A percentile compares a stretch with the other conserved stretches of the same genome.
Conservation (phyloP, 805 yeast genomes). For the Starmerella stellata region DNA sequence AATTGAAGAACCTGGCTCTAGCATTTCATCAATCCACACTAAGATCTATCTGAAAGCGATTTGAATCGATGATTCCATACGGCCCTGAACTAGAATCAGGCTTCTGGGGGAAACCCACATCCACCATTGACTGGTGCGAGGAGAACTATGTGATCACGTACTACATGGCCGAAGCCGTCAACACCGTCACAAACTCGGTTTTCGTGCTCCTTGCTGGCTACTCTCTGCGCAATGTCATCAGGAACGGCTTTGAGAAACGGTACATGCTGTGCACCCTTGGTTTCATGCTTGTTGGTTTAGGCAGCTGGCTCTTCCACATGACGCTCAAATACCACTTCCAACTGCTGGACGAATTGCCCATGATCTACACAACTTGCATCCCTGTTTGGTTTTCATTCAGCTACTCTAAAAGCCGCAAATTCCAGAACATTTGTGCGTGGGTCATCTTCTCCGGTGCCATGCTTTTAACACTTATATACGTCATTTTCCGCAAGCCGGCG, state of each 20-base stretch:
- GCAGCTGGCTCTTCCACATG: conserved; percentile 94
- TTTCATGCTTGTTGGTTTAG: conserved; percentile 76
- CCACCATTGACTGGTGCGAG: conserved; percentile 99
- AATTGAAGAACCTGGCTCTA: not conserved
- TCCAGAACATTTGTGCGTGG: conserved; percentile 30
- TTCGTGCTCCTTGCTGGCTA: conserved; percentile 39
- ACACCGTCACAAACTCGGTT: conserved; percentile 58
- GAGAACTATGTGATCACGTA: conserved; percentile 79
- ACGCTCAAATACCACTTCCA: conserved; percentile 79
- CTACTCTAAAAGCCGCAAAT: conserved; percentile 30
- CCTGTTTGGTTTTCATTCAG: conserved; percentile 76
- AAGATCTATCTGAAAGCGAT: not conserved
- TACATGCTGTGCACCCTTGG: conserved; percentile 60
- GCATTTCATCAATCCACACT: not conserved
- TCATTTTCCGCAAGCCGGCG: conserved; percentile 61
- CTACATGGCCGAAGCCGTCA: conserved; percentile 78
- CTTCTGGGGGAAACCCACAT: conserved; percentile 32
- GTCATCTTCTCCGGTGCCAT: conserved; percentile 38
- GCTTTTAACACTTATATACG: conserved; percentile 49
- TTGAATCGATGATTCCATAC: conserved; percentile 3
- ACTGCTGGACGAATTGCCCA: conserved; percentile 84
- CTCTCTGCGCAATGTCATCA: conserved; percentile 42
- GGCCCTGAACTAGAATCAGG: conserved; percentile 14
- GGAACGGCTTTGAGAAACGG: conserved; percentile 47
- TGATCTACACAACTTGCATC: conserved; percentile 93